Percentiles rank a stretch among this genome's conserved stretches.
Evolutionary conservation across 2,329 filamentous ascomycete species (phyloP).

Genomic region (Sporothrix brasiliensis): DNA sequence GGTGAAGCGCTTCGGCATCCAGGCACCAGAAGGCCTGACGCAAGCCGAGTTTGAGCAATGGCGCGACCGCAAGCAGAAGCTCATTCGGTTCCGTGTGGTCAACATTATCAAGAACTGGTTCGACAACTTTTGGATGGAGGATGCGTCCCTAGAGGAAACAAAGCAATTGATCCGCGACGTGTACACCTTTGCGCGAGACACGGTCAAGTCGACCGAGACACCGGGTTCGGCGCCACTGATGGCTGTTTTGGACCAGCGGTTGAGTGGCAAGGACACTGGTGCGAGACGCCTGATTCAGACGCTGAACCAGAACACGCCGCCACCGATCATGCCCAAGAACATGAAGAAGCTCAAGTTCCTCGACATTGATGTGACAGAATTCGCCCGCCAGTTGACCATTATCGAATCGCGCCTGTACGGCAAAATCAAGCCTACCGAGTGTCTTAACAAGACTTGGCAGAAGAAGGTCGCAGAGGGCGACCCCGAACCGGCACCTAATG

Average conservation of each 20-base stretch:
- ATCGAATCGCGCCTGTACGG: constrained; percentile 93
- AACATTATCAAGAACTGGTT: constrained; percentile 99
- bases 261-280: constrained; percentile 84
- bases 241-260: constrained; percentile 82
- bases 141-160: constrained; percentile 73
- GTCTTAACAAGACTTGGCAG: constrained; percentile 98
- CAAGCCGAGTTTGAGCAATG: constrained; percentile 79
- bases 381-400: constrained; percentile 95
- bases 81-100: constrained; percentile 92
- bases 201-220: constrained; percentile 89
- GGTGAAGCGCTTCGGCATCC: constrained; percentile 87
- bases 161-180: constrained; percentile 85
- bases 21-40: constrained; percentile 80
- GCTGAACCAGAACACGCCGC: constrained; percentile 76
- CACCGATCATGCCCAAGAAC: constrained; percentile 94
- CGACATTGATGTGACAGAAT: constrained; percentile 93
- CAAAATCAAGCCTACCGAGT: constrained; percentile 95
- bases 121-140: constrained; percentile 98
- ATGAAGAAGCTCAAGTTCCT: constrained; percentile 99
- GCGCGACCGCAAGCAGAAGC: constrained; percentile 93
- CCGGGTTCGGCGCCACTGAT: constrained; percentile 84
- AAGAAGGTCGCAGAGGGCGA: constrained; percentile 86
- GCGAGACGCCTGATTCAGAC: constrained; percentile 86
- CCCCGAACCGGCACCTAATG: constrained; percentile 84
- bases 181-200: constrained; percentile 87